A percentile compares a stretch with the other conserved stretches of the same genome.
Conservation (phyloP, 2,329 filamentous ascomycete species). For the Neocucurbitaria cava region DNA sequence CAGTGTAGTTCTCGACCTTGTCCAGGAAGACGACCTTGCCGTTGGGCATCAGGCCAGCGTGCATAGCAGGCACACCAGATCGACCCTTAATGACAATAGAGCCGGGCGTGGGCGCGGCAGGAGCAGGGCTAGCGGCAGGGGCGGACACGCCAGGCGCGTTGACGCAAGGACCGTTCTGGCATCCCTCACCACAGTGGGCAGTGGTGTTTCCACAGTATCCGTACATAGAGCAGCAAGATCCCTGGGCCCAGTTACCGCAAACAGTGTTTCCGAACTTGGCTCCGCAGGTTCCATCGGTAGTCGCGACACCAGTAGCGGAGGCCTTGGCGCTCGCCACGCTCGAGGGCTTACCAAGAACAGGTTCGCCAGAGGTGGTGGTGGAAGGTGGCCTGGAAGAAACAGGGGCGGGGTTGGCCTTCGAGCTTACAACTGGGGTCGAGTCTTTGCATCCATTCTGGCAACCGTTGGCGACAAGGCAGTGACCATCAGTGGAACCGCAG, state of each 20-base stretch:
- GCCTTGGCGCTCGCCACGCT: conserved; percentile 20
- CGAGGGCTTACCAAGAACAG: conserved; percentile 45
- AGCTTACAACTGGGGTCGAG: conserved; percentile 10
- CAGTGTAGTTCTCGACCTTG: conserved; percentile 69
- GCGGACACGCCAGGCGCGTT: conserved; percentile 49
- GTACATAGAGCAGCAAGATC: conserved; percentile 64
- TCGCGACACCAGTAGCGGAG: conserved; percentile 39
- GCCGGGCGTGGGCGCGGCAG: conserved; percentile 54
- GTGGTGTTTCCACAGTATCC: conserved; percentile 61
- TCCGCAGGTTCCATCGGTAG: conserved; percentile 63
- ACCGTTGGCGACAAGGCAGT: conserved; percentile 47
- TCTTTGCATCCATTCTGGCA: conserved; percentile 52
- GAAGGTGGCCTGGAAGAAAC: conserved; percentile 38
- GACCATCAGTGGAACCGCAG: conserved; percentile 46
- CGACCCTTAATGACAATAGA: conserved; percentile 59
- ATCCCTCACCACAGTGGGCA: conserved; percentile 63
- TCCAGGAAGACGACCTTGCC: conserved; percentile 67
- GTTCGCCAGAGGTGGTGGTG: conserved; percentile 43
- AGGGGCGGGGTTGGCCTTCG: conserved; percentile 14
- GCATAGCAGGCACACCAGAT: conserved; percentile 69
- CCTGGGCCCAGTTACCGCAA: conserved; percentile 61
- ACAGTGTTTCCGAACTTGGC: conserved; percentile 56
- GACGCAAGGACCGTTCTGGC: conserved; percentile 60
- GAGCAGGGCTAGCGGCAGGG: conserved; percentile 55
- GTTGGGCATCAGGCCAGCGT: conserved; percentile 65